These are phyloP conservation scores for Picochlorum sp. DNA, from an alignment of 139 green algal genomes.

Conservation along the genomic window DNA sequence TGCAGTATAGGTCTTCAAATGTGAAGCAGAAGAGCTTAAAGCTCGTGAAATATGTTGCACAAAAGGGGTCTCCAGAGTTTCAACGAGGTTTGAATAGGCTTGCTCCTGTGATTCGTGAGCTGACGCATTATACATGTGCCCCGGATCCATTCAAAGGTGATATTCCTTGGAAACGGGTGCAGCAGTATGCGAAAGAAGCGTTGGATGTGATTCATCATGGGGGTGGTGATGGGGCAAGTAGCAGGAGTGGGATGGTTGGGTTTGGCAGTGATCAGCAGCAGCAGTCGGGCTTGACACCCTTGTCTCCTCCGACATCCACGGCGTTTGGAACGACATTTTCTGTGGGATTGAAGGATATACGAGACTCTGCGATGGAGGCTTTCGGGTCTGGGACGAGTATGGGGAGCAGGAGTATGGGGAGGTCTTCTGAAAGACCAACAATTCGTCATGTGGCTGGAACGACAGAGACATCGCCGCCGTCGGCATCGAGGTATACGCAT, in stretches of 20 bases:
- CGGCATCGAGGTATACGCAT: background rate
- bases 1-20: slow-evolving; percentile 44
- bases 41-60: slow-evolving; percentile 57
- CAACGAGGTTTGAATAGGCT: slow-evolving; percentile 47
- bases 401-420: background rate
- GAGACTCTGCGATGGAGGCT: background rate
- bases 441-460: slow-evolving; percentile 45
- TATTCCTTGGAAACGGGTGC: slow-evolving; percentile 31
- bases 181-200: slow-evolving; percentile 19
- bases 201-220: slow-evolving; percentile 17
- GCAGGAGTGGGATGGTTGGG: slow-evolving; percentile 26
- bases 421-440: no score
- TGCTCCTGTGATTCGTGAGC: slow-evolving; percentile 33
- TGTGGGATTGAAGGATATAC: background rate
- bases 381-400: background rate
- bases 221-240: background rate
- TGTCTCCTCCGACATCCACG: background rate
- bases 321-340: background rate
- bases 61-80: slow-evolving; percentile 52
- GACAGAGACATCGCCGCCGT: slow-evolving; percentile 23
- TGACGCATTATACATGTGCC: slow-evolving; percentile 18
- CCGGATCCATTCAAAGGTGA: slow-evolving; percentile 30
- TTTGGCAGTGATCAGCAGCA: slow-evolving; percentile 45
- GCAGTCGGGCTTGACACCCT: background rate
- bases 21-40: slow-evolving; percentile 74